Base-by-base conservation (phyloP, 192 early-diverging fungal species). In the Geranomyces variabilis region DNA sequence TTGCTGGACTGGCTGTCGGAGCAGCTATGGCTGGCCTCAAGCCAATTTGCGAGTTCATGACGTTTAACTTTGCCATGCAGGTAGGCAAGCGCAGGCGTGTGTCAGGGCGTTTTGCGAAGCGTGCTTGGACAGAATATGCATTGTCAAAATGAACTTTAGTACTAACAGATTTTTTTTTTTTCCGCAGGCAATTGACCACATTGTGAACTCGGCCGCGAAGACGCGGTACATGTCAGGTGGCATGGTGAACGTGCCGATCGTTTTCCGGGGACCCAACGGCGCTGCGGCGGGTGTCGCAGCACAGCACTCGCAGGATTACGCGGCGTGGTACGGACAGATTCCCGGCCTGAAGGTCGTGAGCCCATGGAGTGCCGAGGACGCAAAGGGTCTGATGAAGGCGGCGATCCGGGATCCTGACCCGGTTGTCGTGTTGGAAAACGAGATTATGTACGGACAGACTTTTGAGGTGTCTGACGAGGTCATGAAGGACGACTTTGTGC, bases 11-110 rank as follows among this genome's bases (percentile, higher is more conserved):
- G 56, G 96, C 96, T 75, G 88, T 95, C 59, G 96, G 96, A 53
- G 91, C 95, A 34, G 96, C 95, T 33, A 86, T 99, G 69, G 85
- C 89, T 69, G 96, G 96, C 46, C 86, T 96, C 60, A 93, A 91
- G 84, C 96, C 96, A 31, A 90, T 99, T 67, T 99, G 96, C 87
- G 95, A 99, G 86, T 99, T 99, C 82, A 99, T 99, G 96, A 99
- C 96, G 68, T 97, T 94, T 81, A 99, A 99, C 92, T 99, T 99
- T 88, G 93, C 95, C 34, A 95, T 99, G 94, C 96, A 99, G 89
- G 93, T 93, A 81, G 30, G 58, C 36, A 41, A 3, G 10, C 36
- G 3, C 3, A 41, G 36, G 36, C 10, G n/a, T n/a, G n/a, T n/a
- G n/a, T n/a, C n/a, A n/a, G n/a, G n/a, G n/a, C n/a, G n/a, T n/a